Conservation (phyloP, 257 asterid genomes). For the Plantago elongata region DNA sequence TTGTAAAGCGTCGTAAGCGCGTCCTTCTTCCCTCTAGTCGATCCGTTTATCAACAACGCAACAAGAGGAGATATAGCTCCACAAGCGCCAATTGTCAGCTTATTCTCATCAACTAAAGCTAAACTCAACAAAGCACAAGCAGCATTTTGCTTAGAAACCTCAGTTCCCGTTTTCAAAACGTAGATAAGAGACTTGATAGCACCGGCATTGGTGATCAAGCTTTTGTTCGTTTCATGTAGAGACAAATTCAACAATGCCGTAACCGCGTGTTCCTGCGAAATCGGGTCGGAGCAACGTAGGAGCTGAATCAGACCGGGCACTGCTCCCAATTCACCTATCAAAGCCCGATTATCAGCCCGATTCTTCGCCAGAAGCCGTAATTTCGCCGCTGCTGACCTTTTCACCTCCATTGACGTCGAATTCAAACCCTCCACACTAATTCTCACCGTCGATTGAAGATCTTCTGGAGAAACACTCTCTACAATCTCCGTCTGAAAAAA, state of each 20-base stretch:
- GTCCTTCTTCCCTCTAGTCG: slow-evolving; percentile 62
- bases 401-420: slow-evolving; percentile 45
- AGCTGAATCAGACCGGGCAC: slow-evolving; percentile 48
- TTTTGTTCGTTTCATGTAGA: slow-evolving; percentile 53
- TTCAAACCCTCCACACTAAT: slow-evolving; percentile 47
- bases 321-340: slow-evolving; percentile 65
- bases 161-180: slow-evolving; percentile 59
- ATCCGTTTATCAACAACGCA: slow-evolving; percentile 41
- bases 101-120: slow-evolving; percentile 54
- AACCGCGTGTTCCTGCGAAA: slow-evolving; percentile 64
- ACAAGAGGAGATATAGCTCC: slow-evolving; percentile 70
- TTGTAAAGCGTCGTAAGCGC: slow-evolving; percentile 63
- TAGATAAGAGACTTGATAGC: slow-evolving; percentile 49
- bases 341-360: slow-evolving; percentile 59
- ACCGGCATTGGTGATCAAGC: slow-evolving; percentile 33
- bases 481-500: slow-evolving; percentile 52
- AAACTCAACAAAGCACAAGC: slow-evolving; percentile 58
- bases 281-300: slow-evolving; percentile 56
- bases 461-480: slow-evolving; percentile 60
- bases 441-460: slow-evolving; percentile 58
- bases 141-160: slow-evolving; percentile 59
- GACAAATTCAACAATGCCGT: slow-evolving; percentile 63
- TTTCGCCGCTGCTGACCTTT: slow-evolving; percentile 62
- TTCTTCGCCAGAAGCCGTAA: slow-evolving; percentile 52
- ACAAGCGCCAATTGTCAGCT: slow-evolving; percentile 57